phyloP scores from a whole-genome alignment of 257 asterid species.

The Nicotiana sylvestris region DNA sequence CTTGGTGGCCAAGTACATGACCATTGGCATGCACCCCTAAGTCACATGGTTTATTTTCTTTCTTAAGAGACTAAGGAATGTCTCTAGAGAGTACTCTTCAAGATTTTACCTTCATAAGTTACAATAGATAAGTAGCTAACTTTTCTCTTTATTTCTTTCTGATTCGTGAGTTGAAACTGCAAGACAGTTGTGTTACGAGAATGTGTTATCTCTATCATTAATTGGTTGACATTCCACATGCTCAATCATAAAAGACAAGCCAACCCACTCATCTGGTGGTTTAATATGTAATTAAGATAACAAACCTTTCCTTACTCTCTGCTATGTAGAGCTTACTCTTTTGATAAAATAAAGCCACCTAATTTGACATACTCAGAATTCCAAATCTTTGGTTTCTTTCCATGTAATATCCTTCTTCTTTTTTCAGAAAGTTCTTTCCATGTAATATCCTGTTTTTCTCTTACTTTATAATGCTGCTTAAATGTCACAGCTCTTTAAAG shows the following conservation, averaged over 20 bases:
- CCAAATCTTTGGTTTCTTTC: not conserved
- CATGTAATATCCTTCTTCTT: not conserved
- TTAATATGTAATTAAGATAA: not conserved
- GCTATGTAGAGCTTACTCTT: not conserved
- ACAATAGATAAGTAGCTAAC: not conserved
- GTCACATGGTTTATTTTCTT: not conserved
- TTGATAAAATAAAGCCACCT: not conserved
- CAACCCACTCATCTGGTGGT: not conserved
- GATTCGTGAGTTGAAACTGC: not conserved
- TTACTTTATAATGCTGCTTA: not conserved
- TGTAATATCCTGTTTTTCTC: not conserved
- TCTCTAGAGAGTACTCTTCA: not conserved
- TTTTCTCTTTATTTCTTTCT: not conserved
- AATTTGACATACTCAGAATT: not conserved
- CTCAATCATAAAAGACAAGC: not conserved
- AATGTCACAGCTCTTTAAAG: not conserved
- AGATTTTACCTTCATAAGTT: not conserved
- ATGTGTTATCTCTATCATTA: not conserved
- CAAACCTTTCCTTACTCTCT: not conserved
- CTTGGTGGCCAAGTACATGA: not conserved
- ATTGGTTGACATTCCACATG: not conserved
- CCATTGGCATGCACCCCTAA: not conserved
- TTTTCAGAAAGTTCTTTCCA: not conserved
- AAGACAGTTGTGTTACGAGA: not conserved
- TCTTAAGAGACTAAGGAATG: not conserved